Base-by-base conservation (phyloP, 805 yeast species). In the Wickerhamiella kurtzmanii region DNA sequence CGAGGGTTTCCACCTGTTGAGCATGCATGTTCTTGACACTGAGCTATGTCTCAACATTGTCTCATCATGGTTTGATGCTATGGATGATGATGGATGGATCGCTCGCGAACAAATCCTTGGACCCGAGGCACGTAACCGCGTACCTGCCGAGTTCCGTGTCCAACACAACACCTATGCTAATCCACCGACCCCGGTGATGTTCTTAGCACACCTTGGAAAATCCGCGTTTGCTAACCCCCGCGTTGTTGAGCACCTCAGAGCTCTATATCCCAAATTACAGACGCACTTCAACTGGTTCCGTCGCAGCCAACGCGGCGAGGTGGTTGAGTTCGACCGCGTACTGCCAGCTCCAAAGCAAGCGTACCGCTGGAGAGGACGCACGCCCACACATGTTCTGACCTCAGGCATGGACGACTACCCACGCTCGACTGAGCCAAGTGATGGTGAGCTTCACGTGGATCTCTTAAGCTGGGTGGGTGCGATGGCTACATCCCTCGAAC, bases 351-450 rank as follows among this genome's bases (percentile, higher is more conserved):
- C 32, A 6, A 59, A 62, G 5, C 95, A 87, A 60, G 82, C 79
- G 0, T 92, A 82, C 61, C 72, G 95, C 61, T 92, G 98, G 98
- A 74, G 86, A 49, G 98, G 97, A 3, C 76, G 97, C 54, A 83
- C 96, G 0, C 67, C 71, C 18, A 74, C 79, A 2, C 96, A 85
- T 57, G 83, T 95, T 60, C 69, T 89, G 45, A 92, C 98, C 6
- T 81, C 94, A 63, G 98, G 98, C 0, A 62, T 92, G 35, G 98
- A 92, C 63, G 98, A 92, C 60, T 92, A 88, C 59, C 98, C 98
- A 35, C 75, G 98, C 51, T 80, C 87, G 1, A 66, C 69, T 22
- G 76, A 74, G 4, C 89, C 94, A 2, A 95, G 86, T 62, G 71
- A 79, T 37, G 94, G 94, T 1, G 98, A 92, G 64, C 69, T 92